Evolutionary conservation across 2,329 filamentous ascomycete species (phyloP).

Genomic region (Colletotrichum nymphaeae): DNA sequence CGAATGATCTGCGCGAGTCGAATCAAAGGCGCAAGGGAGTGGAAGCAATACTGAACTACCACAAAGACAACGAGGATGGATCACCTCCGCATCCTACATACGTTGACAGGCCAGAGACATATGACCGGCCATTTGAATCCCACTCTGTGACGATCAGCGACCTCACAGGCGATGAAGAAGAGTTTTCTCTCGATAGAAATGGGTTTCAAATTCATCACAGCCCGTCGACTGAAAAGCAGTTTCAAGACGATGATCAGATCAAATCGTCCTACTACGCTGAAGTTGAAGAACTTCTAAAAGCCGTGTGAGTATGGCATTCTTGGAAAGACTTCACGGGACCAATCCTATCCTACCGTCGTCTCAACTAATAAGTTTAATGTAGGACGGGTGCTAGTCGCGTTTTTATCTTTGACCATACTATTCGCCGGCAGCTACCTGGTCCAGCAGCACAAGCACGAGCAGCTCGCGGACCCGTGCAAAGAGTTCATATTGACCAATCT

Average conservation of each 20-base stretch:
- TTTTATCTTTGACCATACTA: constrained; percentile 73
- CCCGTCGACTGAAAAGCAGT: constrained; percentile 48
- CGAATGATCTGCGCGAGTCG: not conserved
- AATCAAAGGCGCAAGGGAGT: constrained; percentile 34
- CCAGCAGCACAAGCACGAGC: constrained; percentile 63
- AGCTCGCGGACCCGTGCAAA: constrained; percentile 57
- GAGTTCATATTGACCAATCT: constrained; percentile 67
- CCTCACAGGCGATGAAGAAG: constrained; percentile 48
- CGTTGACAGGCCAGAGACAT: constrained; percentile 48
- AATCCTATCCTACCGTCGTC: too few species aligned
- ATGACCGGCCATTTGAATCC: constrained; percentile 41
- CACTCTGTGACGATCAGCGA: constrained; percentile 48
- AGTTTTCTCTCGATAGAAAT: constrained; percentile 51
- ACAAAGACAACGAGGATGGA: constrained; percentile 54
- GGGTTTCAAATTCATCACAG: constrained; percentile 50
- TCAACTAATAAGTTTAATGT: constrained; percentile 2
- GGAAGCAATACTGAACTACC: constrained; percentile 50
- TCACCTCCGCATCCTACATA: constrained; percentile 51
- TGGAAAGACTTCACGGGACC: too few species aligned
- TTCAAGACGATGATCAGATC: constrained; percentile 69
- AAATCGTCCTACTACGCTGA: constrained; percentile 77
- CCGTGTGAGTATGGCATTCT: constrained; percentile 52
- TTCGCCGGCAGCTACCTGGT: constrained; percentile 50
- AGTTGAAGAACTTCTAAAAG: constrained; percentile 74
- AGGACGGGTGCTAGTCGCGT: constrained; percentile 67